phyloP scores from a whole-genome alignment of 345 rosid species.

The Arabis alpina region DNA sequence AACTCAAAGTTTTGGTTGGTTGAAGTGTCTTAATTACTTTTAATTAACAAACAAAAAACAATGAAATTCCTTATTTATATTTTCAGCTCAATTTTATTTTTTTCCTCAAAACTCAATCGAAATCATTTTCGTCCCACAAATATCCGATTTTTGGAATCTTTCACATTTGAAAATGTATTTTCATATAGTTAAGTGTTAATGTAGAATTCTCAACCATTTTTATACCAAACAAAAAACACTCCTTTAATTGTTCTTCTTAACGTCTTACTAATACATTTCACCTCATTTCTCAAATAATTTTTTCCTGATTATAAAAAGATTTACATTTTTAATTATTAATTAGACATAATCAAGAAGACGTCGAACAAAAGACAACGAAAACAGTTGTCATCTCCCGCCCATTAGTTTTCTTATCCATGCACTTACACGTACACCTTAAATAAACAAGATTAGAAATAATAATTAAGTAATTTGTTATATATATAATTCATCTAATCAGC shows the following conservation, averaged over 20 bases:
- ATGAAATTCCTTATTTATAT: no score
- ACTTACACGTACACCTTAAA: slow-evolving; percentile 33
- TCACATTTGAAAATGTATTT: no score
- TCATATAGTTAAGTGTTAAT: no score
- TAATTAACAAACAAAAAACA: no score
- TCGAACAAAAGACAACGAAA: slow-evolving; percentile 40
- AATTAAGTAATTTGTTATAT: not conserved
- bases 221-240: not conserved
- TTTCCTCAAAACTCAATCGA: not conserved
- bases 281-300: not conserved
- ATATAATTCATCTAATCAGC: not conserved
- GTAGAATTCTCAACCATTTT: not conserved
- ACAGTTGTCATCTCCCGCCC: slow-evolving; percentile 35
- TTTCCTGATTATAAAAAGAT: not conserved
- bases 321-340: slow-evolving; percentile 8
- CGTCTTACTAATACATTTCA: slow-evolving; percentile 5
- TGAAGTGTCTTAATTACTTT: no score
- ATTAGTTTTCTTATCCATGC: slow-evolving; percentile 35
- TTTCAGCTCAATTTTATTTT: not conserved
- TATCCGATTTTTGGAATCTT: not conserved
- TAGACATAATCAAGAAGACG: slow-evolving; percentile 18
- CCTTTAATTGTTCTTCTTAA: not conserved
- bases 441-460: not conserved
- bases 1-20: slow-evolving; percentile 11
- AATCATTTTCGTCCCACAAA: not conserved